Evolutionary conservation across 208 protist species (phyloP), one percentile per base, ranked within the genome.

Genomic region (Trypanosoma scelopori): DNA sequence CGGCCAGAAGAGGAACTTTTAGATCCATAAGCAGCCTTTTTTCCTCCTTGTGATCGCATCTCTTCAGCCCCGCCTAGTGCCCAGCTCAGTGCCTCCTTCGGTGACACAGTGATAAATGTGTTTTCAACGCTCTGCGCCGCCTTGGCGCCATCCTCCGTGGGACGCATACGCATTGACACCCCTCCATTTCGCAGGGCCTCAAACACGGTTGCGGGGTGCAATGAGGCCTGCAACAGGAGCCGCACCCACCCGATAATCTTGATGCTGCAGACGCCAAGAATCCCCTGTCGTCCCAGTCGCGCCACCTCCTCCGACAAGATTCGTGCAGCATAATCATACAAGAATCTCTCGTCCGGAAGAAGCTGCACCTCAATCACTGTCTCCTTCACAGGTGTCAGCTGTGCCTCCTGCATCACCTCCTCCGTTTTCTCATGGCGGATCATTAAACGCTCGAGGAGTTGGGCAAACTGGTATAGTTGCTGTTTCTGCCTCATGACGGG

Each of bases 371-470:
- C 46, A 16, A 76, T 56, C 18, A 30, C 20, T 4, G 23, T 7
- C 52, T 81, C 63, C 12, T 46, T 45, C 47, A 72, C 67, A 22
- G 75, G 65, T 23, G 49, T 28, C 9, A 88, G 69, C 41, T 65
- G 49, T 20, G 83, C 53, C 15, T 82, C 74, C 18, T 55, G 41
- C 15, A 64, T 52, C 46, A 87, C 53, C 20, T 71, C 57, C 20
- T 70, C 57, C 47, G 65, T 74, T 23, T 76, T 71, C 43, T 76
- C 75, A 69, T 87, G 82, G 0, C 82, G 78, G 27, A 84, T 46
- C 50, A 80, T 78, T 22, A 79, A 71, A 23, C 68, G 65, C 5
- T 58, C 50, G 18, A 81, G 66, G 5, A 76, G 5, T 9, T 11
- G 5, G 5, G 9, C 3, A 37, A 3, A 37, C 3, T 37, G 5